Evolutionary conservation across 208 protist genomes (phyloP).

Genomic region (Zelonia costaricensis): DNA sequence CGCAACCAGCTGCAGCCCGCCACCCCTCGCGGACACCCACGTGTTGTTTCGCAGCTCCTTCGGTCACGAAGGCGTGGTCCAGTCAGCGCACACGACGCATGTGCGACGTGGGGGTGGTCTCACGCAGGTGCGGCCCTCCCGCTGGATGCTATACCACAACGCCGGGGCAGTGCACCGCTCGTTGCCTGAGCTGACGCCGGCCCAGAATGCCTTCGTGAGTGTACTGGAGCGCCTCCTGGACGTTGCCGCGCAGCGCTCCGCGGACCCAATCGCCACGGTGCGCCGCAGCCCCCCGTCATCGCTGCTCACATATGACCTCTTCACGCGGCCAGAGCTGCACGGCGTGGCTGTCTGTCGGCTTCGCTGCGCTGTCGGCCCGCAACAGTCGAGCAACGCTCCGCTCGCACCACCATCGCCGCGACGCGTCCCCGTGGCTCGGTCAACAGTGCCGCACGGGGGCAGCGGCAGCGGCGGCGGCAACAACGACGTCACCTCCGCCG

Average conservation of each 20-base stretch:
- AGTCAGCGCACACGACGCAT: no score
- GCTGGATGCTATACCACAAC: constrained; percentile 2
- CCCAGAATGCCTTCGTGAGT: not conserved
- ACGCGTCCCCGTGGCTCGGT: no score
- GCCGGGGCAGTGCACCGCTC: no score
- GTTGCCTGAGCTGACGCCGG: not conserved
- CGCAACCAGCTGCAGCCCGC: not conserved
- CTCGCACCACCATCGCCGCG: no score
- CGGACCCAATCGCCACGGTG: no score
- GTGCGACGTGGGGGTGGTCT: not conserved
- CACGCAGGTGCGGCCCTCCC: not conserved
- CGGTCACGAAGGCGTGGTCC: no score
- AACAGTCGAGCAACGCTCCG: no score
- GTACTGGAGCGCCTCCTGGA: not conserved
- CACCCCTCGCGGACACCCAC: not conserved
- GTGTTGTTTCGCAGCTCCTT: not conserved
- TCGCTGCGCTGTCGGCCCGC: no score
- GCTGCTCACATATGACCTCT: constrained; percentile 4
- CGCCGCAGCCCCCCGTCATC: not conserved
- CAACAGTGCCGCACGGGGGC: no score
- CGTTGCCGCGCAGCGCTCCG: no score
- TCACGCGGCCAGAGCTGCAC: constrained; percentile 7
- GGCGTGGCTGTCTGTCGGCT: constrained; percentile 18
- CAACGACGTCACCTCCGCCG: not conserved
- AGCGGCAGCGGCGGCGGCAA: not conserved